Evolutionary conservation across 495 filamentous ascomycete species (phyloP).

Genomic region (Bacidia rubella): DNA sequence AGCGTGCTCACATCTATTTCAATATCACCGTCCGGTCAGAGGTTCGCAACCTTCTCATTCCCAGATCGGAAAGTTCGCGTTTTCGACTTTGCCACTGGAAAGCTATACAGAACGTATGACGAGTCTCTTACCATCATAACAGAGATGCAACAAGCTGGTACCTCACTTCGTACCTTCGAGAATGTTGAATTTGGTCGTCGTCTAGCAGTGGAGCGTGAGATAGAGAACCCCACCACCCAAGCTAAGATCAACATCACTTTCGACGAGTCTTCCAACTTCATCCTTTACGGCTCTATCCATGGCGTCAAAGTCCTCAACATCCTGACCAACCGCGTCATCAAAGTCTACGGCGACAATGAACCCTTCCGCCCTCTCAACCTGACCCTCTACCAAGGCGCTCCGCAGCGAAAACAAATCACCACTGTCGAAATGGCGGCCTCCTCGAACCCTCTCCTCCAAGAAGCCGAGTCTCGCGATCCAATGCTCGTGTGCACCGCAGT

Average conservation of each 20-base stretch:
- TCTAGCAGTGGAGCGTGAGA: constrained; percentile 73
- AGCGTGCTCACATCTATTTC: constrained; percentile 73
- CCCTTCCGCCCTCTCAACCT: constrained; percentile 70
- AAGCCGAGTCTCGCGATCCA: constrained; percentile 83
- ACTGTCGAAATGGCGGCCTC: constrained; percentile 98
- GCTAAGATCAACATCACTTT: constrained; percentile 76
- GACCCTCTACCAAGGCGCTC: constrained; percentile 88
- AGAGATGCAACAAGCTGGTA: constrained; percentile 90
- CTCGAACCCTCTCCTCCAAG: constrained; percentile 81
- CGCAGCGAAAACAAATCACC: constrained; percentile 77
- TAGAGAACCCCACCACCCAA: constrained; percentile 54
- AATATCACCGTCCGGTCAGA: constrained; percentile 68
- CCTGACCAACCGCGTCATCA: constrained; percentile 78
- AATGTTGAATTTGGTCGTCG: constrained; percentile 85
- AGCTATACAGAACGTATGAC: constrained; percentile 84
- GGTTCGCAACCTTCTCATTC: constrained; percentile 83
- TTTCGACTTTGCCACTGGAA: constrained; percentile 83
- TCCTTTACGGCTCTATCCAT: constrained; percentile 83
- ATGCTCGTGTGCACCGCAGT: constrained; percentile 74
- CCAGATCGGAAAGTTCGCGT: constrained; percentile 85
- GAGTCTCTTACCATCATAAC: constrained; percentile 76
- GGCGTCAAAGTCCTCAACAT: constrained; percentile 93
- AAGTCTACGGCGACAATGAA: constrained; percentile 79
- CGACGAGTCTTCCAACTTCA: constrained; percentile 90
- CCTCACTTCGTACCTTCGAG: constrained; percentile 62